Evolutionary conservation across 306 rosid species (phyloP), one percentile per base, ranked within the genome.

Genomic region (Quercus variabilis): DNA sequence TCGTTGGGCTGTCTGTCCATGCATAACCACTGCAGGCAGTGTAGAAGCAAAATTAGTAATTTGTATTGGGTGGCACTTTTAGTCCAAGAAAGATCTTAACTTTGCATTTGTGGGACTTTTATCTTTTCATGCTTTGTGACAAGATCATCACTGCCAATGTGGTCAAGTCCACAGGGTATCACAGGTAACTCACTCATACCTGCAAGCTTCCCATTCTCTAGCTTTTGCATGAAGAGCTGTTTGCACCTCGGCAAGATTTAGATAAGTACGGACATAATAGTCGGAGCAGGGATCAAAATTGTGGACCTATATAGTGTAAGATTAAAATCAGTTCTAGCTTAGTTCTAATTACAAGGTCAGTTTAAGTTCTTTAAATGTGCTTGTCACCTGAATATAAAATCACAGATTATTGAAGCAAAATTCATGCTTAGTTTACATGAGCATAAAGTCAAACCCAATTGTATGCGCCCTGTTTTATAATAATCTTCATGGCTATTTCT

Each of bases 281-380:
- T 85, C 87, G 25, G 91, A 79, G 80, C 94, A 90, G 52, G 92
- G 92, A 74, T 90, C 92, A 63, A 82, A 78, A 35, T 74, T 23
- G 17, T n/a, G 70, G 7, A 77, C 86, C 92, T 90, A 57, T 9
- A 79, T 60, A 23, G 68, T 78, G 68, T n/a, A 62, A 57, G 46
- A 38, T 80, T 10, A 75, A 2, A 28, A 72, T 67, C 11, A 67
- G 5, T 20, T 13, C n/a, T 14, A 20, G 13, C n/a, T 67, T 67
- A 31, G 18, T 67, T 31, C 38, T 11, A 12, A 49, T 49, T 49
- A 49, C 54, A 12, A 49, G 54, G 15, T 13, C 54, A 49, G 17
- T 49, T 12, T 38, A 38, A 38, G 46, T 38, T 38, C 46, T 38
- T 38, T 38, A 38, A 38, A 38, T 38, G 46, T 38, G 46, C 2